phyloP scores from a whole-genome alignment of 2,329 filamentous ascomycete species.

The Bisporella sp. region DNA sequence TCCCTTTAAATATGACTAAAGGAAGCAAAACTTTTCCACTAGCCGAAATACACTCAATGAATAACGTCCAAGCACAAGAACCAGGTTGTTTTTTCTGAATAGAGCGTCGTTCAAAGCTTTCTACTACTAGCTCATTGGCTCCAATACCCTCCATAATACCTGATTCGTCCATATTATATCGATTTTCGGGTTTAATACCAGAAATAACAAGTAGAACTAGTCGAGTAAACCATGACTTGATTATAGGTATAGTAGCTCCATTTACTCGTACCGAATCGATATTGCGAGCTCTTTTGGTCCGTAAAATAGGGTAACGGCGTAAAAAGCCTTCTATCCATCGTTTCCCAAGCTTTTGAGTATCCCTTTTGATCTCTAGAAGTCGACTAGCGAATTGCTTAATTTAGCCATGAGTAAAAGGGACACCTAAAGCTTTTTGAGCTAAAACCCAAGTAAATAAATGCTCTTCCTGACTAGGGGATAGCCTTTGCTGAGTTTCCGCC shows the following conservation, averaged over 20 bases:
- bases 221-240: neutral
- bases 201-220: neutral
- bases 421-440: neutral
- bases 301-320: neutral
- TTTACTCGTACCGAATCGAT: slow-evolving; percentile 3
- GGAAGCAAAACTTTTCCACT: neutral
- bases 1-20: slow-evolving; percentile 9
- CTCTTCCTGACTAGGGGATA: neutral
- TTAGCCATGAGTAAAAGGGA: neutral
- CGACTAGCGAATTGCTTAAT: neutral
- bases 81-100: slow-evolving; percentile 3
- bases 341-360: neutral
- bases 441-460: neutral
- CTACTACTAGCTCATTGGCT: neutral
- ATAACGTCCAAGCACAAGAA: slow-evolving; percentile 2
- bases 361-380: neutral
- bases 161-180: slow-evolving; percentile 5
- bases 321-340: neutral
- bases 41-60: slow-evolving; percentile 2
- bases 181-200: slow-evolving; percentile 1
- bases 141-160: slow-evolving; percentile 3
- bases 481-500: neutral
- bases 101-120: neutral
- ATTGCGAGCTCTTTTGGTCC: neutral
- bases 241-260: slow-evolving; percentile 2